Conservation (phyloP, 1,284 basidiomycete genomes). For the Melanopsichium pennsylvanicum region DNA sequence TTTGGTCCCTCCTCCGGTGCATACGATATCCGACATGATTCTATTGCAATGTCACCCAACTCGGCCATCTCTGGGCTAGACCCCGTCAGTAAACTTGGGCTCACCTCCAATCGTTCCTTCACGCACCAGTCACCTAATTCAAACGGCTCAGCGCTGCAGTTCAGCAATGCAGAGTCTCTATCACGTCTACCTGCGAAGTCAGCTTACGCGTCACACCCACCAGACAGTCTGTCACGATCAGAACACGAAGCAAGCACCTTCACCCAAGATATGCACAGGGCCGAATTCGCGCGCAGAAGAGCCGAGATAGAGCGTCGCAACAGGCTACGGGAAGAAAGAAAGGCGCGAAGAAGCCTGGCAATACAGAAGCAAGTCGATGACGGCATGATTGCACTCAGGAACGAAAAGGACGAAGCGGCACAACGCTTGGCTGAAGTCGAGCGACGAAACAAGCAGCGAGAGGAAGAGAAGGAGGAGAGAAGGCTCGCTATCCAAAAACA, state of each 20-base stretch:
- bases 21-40: neutral
- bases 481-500: slow-evolving; percentile 16
- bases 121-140: neutral
- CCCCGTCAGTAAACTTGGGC: slow-evolving; percentile 30
- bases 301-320: slow-evolving; percentile 36
- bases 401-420: slow-evolving; percentile 17
- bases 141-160: neutral
- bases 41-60: neutral
- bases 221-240: neutral
- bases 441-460: slow-evolving; percentile 26
- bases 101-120: slow-evolving; percentile 10
- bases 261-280: neutral
- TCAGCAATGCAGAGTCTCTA: neutral
- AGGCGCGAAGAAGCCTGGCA: slow-evolving; percentile 9
- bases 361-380: slow-evolving; percentile 26
- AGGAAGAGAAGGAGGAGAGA: slow-evolving; percentile 17
- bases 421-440: slow-evolving; percentile 17
- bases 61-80: slow-evolving; percentile 15
- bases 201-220: neutral
- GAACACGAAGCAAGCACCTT: neutral
- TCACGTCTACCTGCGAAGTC: too few relatives aligned
- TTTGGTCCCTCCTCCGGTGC: neutral
- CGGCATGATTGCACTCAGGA: slow-evolving; percentile 16
- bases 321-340: slow-evolving; percentile 17
- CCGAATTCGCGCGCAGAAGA: slow-evolving; percentile 12